Evolutionary conservation across 225 moss, liverwort and hornwort species (phyloP), one percentile per base, ranked within the genome.

Genomic region (Bryum argenteum): DNA sequence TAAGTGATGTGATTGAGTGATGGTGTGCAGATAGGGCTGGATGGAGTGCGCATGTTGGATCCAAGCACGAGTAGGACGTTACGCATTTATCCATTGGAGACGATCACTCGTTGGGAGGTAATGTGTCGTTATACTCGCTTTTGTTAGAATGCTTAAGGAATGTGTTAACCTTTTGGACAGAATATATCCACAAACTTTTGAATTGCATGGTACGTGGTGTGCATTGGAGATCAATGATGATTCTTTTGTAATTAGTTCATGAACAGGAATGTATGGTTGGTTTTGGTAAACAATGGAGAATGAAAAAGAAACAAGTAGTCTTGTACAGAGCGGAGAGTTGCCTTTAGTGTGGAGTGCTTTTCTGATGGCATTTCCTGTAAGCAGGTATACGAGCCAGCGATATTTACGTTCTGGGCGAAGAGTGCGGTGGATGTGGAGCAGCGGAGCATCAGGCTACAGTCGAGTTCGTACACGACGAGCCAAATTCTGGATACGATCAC

Each of bases 401-500:
- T 97, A 39, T 97, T 97, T 68, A 94, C 91, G 7, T 97, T 97
- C 65, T 97, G 97, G 97, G 93, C 97, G 37, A 97, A 92, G 70
- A 97, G 94, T 77, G 82, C 91, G 41, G 97, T 97, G 65, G 97
- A 97, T 76, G 65, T 92, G 57, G 97, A 97, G 81, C 90, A 92
- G 69, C 91, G 97, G 26, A 85, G 87, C 72, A 94, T 97, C 61
- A 90, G 90, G 54, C 82, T 97, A 40, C 90, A 94, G 69, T 92
- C 94, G 5, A 97, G 88, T 73, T 81, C 77, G n/a, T 89, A 88
- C 45, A 90, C 87, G 9, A 89, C 96, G 28, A 92, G 84, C 53
- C 88, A 85, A 23, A 97, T 97, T 77, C 84, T 97, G 67, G 97
- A 97, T 81, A 92, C 97, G 41, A 89, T 97, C 50, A 94, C 97